These are phyloP conservation scores for Penicillium longicatenatum DNA, from an alignment of 495 filamentous ascomycete species.

Conservation along the genomic window DNA sequence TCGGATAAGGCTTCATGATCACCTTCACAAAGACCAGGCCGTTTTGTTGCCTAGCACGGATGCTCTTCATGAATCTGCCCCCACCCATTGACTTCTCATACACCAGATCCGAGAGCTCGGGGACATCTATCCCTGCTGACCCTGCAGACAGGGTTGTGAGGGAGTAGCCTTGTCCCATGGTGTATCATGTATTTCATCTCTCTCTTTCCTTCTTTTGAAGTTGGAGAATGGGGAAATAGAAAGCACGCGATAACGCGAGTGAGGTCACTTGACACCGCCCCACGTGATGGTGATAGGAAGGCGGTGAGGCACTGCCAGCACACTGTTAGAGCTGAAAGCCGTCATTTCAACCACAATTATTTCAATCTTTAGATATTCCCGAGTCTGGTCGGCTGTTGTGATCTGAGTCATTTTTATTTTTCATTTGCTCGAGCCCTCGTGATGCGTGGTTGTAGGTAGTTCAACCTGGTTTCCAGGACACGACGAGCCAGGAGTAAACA, in stretches of 20 bases:
- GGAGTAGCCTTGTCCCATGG: conserved; percentile 97
- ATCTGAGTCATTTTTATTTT: not conserved
- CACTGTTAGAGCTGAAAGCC: not conserved
- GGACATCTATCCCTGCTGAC: conserved; percentile 88
- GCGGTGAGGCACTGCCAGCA: conserved; percentile 22
- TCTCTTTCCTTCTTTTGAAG: conserved; percentile 10
- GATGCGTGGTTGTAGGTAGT: not conserved
- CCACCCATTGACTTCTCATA: conserved; percentile 94
- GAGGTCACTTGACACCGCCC: conserved; percentile 27
- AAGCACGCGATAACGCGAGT: conserved; percentile 11
- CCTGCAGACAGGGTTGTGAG: conserved; percentile 86
- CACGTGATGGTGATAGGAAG: conserved; percentile 26
- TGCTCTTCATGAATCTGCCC: conserved; percentile 96
- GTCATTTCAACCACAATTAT: not conserved
- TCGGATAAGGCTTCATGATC: conserved; percentile 83
- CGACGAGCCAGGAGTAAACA: not conserved
- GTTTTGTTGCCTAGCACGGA: conserved; percentile 84
- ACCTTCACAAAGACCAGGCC: conserved; percentile 92
- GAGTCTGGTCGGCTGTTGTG: not conserved
- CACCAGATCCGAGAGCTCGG: conserved; percentile 82
- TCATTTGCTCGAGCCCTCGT: not conserved
- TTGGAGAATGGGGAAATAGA: conserved; percentile 5
- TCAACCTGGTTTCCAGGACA: not conserved
- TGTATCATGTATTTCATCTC: conserved; percentile 44
- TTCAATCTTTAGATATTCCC: not conserved